Conservation (phyloP, 225 moss, liverwort and hornwort genomes). For the Straminergon stramineum region DNA sequence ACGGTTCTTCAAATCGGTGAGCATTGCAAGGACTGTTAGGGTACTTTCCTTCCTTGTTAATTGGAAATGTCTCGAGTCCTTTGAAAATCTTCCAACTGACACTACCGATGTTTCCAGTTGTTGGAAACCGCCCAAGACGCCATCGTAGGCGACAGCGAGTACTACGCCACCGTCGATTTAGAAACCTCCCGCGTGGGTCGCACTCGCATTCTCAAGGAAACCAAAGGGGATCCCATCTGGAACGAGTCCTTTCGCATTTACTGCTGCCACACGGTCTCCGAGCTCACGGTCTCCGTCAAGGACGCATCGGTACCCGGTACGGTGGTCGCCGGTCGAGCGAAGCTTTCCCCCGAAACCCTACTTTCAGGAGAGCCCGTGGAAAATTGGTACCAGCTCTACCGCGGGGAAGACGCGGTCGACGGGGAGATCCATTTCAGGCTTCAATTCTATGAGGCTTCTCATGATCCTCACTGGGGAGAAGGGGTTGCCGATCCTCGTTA, state of each 20-base stretch:
- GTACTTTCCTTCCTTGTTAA: not conserved
- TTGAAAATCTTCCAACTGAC: not conserved
- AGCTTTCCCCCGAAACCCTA: slow-evolving; percentile 26
- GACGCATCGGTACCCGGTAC: slow-evolving; percentile 48
- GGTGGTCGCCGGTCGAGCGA: slow-evolving; percentile 66
- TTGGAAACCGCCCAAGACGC: not conserved
- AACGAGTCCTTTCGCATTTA: slow-evolving; percentile 82
- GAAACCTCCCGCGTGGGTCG: slow-evolving; percentile 59
- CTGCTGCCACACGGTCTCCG: slow-evolving; percentile 58
- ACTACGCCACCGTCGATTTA: slow-evolving; percentile 78
- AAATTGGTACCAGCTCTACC: slow-evolving; percentile 55
- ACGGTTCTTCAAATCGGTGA: slow-evolving; percentile 5
- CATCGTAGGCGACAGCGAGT: slow-evolving; percentile 24
- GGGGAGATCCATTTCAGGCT: slow-evolving; percentile 45
- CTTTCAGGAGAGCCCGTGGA: slow-evolving; percentile 44
- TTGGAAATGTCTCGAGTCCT: not conserved
- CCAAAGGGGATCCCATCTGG: slow-evolving; percentile 49
- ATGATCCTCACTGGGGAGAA: slow-evolving; percentile 61
- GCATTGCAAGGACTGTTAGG: not conserved
- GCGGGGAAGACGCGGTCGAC: slow-evolving; percentile 34
- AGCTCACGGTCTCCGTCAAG: slow-evolving; percentile 53
- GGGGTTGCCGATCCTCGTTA: slow-evolving; percentile 38
- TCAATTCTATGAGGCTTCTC: slow-evolving; percentile 47
- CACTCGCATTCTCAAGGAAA: slow-evolving; percentile 54
- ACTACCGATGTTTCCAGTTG: not conserved